Evolutionary conservation across 495 filamentous ascomycete species (phyloP).

Genomic region (Xylaria sp.): DNA sequence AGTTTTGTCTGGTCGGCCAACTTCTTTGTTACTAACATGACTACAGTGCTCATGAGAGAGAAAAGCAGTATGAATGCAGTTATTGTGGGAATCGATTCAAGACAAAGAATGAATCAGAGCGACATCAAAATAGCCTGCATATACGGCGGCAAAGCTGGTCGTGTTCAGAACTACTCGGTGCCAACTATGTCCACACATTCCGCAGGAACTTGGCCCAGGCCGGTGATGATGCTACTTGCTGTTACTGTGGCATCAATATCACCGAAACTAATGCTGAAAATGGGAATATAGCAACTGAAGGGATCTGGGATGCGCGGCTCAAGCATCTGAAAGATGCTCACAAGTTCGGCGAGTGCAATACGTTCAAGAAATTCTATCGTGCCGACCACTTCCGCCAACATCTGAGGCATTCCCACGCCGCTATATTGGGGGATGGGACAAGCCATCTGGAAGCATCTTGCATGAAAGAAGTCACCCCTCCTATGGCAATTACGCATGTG

Average conservation of each 20-base stretch:
- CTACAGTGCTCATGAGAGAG: conserved; percentile 38
- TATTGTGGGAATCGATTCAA: conserved; percentile 97
- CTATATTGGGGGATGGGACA: not conserved
- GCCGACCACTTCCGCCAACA: conserved; percentile 99
- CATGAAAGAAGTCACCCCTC: not conserved
- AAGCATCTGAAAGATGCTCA: conserved; percentile 88
- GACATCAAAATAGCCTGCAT: conserved; percentile 71
- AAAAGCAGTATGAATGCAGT: conserved; percentile 93
- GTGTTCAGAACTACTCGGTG: not conserved
- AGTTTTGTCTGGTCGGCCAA: not conserved
- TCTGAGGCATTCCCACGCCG: conserved; percentile 92
- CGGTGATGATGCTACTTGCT: not conserved
- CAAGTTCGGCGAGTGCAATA: conserved; percentile 98
- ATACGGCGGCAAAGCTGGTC: not conserved
- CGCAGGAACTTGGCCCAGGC: not conserved
- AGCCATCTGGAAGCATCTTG: not conserved
- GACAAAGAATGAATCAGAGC: conserved; percentile 98
- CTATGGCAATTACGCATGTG: not conserved
- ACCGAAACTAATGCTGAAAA: not conserved
- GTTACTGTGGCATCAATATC: not conserved
- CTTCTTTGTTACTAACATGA: not conserved
- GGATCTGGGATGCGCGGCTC: conserved; percentile 71
- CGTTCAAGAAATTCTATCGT: conserved; percentile 96
- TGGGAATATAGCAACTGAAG: not conserved
- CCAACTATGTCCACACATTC: not conserved